Base-by-base conservation (phyloP, 805 yeast genomes). In the Martiniozyma abietophila region DNA sequence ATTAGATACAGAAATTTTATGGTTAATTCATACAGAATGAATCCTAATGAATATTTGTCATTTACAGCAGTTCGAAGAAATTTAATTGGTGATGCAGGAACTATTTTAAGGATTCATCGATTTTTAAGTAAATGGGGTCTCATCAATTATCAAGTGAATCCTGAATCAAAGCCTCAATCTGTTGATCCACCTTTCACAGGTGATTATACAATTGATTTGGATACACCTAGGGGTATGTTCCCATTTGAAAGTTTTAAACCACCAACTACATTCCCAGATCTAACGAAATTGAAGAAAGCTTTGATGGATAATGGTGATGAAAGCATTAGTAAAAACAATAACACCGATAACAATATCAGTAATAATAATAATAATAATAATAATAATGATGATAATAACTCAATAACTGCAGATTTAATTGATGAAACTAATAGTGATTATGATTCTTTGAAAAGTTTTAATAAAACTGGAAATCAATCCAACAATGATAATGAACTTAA, bases 101-200 rank as follows among this genome's bases (percentile, higher is more conserved):
- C 95, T 0, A 70, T 88, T 40, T 71, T 86, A 67, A 73, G 95
- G 43, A 75, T 88, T 7, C 95, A 84, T 51, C 69, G 77, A 34
- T 86, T 88, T 51, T 61, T 88, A 38, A 83, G 76, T 46, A 81
- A 80, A 54, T 88, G 96, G 96, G 96, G 96, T 0, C 64, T 88
- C 33, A 83, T 88, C 34, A 88, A 88, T 57, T 88, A 88, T 55
- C 96, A 88, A 56, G 94, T 88, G 2, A 82, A 80, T 51, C 83
- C 88, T 2, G 81, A 74, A 42, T 65, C 76, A 35, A 71, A 77
- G 42, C 92, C 94, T 4, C 68, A 69, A 18, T 65, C 74, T 33
- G 66, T 78, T 12, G 82, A 76, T 37, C 80, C 84, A 29, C 88
- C 86, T 16, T 74, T 67, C 46, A 74, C 85, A 3, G 86, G 85